Conservation (phyloP, 202 grass and related monocot genomes). For the Zoysia matrella region DNA sequence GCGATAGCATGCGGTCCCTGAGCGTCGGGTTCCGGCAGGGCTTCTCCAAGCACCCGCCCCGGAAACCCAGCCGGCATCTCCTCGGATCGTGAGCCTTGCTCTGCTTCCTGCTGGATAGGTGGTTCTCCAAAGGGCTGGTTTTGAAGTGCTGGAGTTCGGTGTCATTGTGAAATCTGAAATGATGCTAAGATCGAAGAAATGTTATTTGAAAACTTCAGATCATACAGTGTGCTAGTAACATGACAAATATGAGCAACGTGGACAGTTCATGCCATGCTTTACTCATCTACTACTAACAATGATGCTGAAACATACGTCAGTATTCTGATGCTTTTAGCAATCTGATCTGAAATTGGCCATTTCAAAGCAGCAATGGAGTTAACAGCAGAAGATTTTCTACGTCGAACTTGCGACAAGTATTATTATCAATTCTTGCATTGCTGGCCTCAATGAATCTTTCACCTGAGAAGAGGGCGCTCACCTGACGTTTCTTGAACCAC, state of each 20-base stretch:
- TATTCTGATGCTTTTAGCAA: not conserved
- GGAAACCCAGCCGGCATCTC: constrained; percentile 46
- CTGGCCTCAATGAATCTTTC: no score
- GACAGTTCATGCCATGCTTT: not conserved
- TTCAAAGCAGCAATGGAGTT: not conserved
- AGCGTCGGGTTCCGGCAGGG: constrained; percentile 40
- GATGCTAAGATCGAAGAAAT: not conserved
- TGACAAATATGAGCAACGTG: not conserved
- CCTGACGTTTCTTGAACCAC: constrained; percentile 60
- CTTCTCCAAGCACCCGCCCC: constrained; percentile 45
- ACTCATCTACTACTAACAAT: not conserved
- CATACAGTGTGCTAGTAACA: not conserved
- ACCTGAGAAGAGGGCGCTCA: constrained; percentile 33
- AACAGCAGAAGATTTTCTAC: not conserved
- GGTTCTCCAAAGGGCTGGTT: constrained; percentile 36
- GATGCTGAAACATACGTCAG: constrained; percentile 1
- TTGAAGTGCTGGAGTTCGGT: constrained; percentile 47
- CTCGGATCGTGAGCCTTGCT: constrained; percentile 31
- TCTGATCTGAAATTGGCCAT: not conserved
- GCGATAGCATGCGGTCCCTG: constrained; percentile 58
- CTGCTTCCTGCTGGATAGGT: constrained; percentile 35
- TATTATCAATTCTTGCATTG: no score
- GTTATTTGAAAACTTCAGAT: not conserved
- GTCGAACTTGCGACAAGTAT: no score
- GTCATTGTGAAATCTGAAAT: constrained; percentile 77